Evolutionary conservation across 2,329 filamentous ascomycete species (phyloP).

Genomic region (Immersiporthe knoxdaviesiana): DNA sequence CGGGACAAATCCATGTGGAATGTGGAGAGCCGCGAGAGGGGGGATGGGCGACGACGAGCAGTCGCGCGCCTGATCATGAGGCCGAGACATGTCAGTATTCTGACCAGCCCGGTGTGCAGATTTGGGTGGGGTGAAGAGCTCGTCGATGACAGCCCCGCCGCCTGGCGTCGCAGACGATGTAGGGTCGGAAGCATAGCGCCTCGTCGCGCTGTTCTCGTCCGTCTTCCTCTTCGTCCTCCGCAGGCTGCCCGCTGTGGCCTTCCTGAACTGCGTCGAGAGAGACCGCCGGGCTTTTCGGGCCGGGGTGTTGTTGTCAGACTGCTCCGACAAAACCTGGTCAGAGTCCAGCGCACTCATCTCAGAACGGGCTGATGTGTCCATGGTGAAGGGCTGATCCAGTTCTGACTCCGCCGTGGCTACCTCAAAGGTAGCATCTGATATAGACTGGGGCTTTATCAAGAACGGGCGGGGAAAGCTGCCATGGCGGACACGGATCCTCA

Average conservation of each 20-base stretch:
- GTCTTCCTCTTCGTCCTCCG: constrained; percentile 57
- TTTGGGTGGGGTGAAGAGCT: constrained; percentile 34
- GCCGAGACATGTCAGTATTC: constrained; percentile 35
- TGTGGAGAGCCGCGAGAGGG: constrained; percentile 56
- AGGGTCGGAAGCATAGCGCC: constrained; percentile 60
- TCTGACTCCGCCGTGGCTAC: constrained; percentile 23
- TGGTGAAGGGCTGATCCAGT: constrained; percentile 20
- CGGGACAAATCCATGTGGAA: constrained; percentile 58
- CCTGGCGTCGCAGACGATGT: constrained; percentile 39
- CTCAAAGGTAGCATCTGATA: constrained; percentile 28
- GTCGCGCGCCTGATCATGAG: constrained; percentile 46
- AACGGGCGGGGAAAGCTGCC: constrained; percentile 38
- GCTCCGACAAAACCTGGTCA: constrained; percentile 29
- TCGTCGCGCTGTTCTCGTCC: constrained; percentile 46
- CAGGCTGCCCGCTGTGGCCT: constrained; percentile 59
- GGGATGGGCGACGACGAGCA: constrained; percentile 62
- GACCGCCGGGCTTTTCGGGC: constrained; percentile 55
- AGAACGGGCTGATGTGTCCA: constrained; percentile 16
- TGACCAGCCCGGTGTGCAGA: constrained; percentile 36
- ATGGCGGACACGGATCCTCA: constrained; percentile 35
- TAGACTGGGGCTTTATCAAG: constrained; percentile 41
- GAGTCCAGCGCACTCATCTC: constrained; percentile 18
- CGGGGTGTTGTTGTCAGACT: constrained; percentile 46
- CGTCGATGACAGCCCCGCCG: constrained; percentile 36
- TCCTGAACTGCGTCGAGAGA: constrained; percentile 64